Evolutionary conservation across 2,329 filamentous ascomycete genomes (phyloP).

Genomic region (Colletotrichum truncatum): DNA sequence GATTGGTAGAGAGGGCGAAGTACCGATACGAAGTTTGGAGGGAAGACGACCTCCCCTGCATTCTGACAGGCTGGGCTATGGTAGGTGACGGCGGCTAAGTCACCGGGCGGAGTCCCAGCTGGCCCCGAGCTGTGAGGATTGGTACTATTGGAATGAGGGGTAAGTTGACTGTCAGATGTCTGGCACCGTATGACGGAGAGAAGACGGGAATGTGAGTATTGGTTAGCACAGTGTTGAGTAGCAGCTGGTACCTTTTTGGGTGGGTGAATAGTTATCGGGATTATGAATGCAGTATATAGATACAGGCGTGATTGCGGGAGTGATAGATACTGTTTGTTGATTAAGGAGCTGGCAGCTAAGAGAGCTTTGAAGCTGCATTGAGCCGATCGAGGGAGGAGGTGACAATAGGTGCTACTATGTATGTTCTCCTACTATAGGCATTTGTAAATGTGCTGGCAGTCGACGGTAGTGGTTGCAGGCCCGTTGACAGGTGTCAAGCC

Average conservation of each 20-base stretch:
- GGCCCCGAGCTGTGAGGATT: neutral
- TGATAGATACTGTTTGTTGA: neutral
- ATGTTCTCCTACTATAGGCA: neutral
- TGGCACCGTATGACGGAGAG: too few species aligned
- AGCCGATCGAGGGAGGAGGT: too few species aligned
- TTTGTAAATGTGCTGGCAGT: neutral
- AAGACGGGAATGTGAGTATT: too few species aligned
- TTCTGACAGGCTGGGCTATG: neutral
- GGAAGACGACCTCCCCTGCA: slow-evolving; percentile 4
- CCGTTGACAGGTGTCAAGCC: neutral
- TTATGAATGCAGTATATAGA: too few species aligned
- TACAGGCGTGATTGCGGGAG: too few species aligned
- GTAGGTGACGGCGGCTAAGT: slow-evolving; percentile 17
- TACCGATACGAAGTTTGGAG: slow-evolving; percentile 13
- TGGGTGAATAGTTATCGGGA: too few species aligned
- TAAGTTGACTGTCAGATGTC: neutral
- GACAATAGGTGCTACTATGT: too few species aligned
- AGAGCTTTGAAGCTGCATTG: neutral
- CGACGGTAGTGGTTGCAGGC: neutral
- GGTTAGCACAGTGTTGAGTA: too few species aligned
- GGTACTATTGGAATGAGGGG: slow-evolving; percentile 9
- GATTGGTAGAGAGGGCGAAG: neutral
- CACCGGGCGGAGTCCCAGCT: neutral
- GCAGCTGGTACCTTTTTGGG: too few species aligned
- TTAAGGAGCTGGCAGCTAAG: neutral